phyloP scores from a whole-genome alignment of 306 rosid species.

The cucumber (Cucumis sativus) region DNA sequence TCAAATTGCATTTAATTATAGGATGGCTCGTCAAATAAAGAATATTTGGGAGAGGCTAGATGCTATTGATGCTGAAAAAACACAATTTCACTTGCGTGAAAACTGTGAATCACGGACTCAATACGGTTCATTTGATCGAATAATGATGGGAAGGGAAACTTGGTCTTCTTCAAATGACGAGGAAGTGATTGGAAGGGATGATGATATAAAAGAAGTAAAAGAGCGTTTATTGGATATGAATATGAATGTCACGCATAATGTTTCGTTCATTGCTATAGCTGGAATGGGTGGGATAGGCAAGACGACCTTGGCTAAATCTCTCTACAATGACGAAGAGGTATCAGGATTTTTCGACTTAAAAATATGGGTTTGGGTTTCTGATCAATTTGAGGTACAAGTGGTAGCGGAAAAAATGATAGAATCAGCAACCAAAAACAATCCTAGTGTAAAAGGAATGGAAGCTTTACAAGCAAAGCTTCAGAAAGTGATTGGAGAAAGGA shows the following conservation, averaged over 20 bases:
- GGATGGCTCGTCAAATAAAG: background rate
- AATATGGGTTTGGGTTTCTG: constrained; percentile 36
- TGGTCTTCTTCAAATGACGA: background rate
- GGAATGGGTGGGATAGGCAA: constrained; percentile 25
- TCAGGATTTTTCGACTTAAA: constrained; percentile 22
- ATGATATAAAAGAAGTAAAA: constrained; percentile 5
- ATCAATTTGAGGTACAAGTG: constrained; percentile 21
- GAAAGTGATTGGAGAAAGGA: background rate
- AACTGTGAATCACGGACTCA: background rate
- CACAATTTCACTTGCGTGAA: background rate
- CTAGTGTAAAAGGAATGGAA: background rate
- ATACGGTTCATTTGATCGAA: background rate
- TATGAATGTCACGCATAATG: background rate
- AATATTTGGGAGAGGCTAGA: background rate
- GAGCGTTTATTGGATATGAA: background rate
- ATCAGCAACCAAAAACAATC: constrained; percentile 8
- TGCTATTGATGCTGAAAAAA: background rate
- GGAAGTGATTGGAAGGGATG: background rate
- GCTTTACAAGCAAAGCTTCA: background rate
- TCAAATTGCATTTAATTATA: background rate
- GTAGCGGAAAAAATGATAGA: constrained; percentile 27
- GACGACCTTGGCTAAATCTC: constrained; percentile 29
- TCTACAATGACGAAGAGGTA: constrained; percentile 29
- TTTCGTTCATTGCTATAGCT: background rate
- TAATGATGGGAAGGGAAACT: background rate